Conservation (phyloP, 176 grass and related monocot species). For the Oryza brachyantha region DNA sequence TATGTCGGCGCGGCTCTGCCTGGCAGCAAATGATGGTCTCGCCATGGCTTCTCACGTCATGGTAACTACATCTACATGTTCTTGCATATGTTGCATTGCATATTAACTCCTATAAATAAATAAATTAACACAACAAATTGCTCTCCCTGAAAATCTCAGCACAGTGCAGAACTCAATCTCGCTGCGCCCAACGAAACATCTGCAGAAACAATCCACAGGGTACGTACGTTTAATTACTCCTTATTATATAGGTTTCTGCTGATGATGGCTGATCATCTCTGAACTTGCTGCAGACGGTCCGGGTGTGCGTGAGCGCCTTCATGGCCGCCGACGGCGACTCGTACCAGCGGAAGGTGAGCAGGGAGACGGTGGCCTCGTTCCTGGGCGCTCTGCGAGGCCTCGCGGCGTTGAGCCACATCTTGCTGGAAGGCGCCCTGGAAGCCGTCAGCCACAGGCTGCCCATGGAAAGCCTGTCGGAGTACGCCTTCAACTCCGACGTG, state of each 20-base stretch:
- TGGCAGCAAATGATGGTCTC: background rate
- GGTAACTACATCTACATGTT: background rate
- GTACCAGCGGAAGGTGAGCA: background rate
- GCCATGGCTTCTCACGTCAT: slow-evolving; percentile 7
- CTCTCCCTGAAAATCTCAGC: background rate
- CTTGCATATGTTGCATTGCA: too few relatives aligned
- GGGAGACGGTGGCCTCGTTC: background rate
- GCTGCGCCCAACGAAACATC: slow-evolving; percentile 15
- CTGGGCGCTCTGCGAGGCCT: slow-evolving; percentile 15
- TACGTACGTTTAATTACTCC: too few relatives aligned
- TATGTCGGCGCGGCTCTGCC: slow-evolving; percentile 22
- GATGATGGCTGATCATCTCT: too few relatives aligned
- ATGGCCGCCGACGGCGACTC: background rate
- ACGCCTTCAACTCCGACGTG: slow-evolving; percentile 22
- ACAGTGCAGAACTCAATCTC: background rate
- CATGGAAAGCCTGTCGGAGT: background rate
- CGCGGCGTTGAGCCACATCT: slow-evolving; percentile 19
- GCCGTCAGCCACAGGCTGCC: background rate
- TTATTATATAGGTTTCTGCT: too few relatives aligned
- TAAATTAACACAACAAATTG: background rate
- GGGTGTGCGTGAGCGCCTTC: background rate
- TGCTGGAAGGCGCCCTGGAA: slow-evolving; percentile 24
- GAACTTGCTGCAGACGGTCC: background rate
- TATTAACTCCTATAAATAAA: background rate
- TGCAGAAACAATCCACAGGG: background rate